Percentiles rank a stretch among this genome's conserved stretches.
Conservation (phyloP, 2,329 filamentous ascomycete species). For the Aspergillus pseudoglaucus region DNA sequence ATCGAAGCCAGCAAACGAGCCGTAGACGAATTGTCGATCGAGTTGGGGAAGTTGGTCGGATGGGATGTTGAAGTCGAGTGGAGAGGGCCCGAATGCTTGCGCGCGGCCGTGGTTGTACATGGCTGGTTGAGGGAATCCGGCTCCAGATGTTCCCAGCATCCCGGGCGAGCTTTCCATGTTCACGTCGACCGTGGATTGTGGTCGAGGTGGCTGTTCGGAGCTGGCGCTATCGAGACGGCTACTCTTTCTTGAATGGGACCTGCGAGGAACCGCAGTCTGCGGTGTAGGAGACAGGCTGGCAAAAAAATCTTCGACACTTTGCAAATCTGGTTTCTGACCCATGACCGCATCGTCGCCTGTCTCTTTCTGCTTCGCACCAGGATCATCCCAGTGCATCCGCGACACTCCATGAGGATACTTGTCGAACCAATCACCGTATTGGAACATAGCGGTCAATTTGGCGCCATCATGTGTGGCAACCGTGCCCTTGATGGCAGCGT, state of each 20-base stretch:
- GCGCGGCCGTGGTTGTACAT: slow-evolving; percentile 25
- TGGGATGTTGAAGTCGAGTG: slow-evolving; percentile 34
- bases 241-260: slow-evolving; percentile 20
- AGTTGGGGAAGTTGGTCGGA: slow-evolving; percentile 56
- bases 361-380: slow-evolving; percentile 63
- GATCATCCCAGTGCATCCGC: slow-evolving; percentile 74
- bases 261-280: slow-evolving; percentile 42
- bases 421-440: slow-evolving; percentile 97
- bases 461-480: slow-evolving; percentile 31
- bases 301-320: slow-evolving; percentile 92
- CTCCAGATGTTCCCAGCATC: slow-evolving; percentile 22
- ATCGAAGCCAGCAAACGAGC: slow-evolving; percentile 58
- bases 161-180: slow-evolving; percentile 23
- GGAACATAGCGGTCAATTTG: slow-evolving; percentile 64
- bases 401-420: slow-evolving; percentile 89
- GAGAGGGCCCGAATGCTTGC: slow-evolving; percentile 23
- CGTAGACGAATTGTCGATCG: slow-evolving; percentile 69
- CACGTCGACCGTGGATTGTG: slow-evolving; percentile 22
- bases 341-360: slow-evolving; percentile 80
- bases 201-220: slow-evolving; percentile 21
- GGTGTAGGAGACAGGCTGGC: slow-evolving; percentile 64
- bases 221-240: slow-evolving; percentile 20
- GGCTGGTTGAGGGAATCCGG: slow-evolving; percentile 33
- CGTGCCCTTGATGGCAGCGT: slow-evolving; percentile 65
- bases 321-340: slow-evolving; percentile 81